Evolutionary conservation across 352 stramenopile species (phyloP).

Genomic region (Hyphochytrium catenoides): DNA sequence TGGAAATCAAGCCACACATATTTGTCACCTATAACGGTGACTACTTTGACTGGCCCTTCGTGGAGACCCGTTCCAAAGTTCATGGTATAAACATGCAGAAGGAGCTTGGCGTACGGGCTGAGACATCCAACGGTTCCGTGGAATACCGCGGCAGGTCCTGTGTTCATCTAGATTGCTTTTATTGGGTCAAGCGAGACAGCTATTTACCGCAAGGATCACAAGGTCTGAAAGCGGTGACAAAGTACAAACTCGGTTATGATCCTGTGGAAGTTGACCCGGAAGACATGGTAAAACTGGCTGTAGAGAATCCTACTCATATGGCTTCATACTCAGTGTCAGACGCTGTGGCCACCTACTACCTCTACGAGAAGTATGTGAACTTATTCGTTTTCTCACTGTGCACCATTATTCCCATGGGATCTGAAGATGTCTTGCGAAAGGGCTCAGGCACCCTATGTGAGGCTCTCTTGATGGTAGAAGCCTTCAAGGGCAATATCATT

Average conservation of each 20-base stretch:
- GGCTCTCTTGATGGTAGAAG: conserved; percentile 94
- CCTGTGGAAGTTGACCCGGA: conserved; percentile 92
- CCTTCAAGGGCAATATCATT: conserved; percentile 81
- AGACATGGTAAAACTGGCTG: conserved; percentile 90
- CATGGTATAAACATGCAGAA: conserved; percentile 71
- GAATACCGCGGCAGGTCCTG: conserved; percentile 74
- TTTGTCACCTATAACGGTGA: conserved; percentile 99
- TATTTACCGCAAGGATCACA: conserved; percentile 95
- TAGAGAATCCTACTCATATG: conserved; percentile 87
- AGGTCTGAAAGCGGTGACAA: conserved; percentile 96
- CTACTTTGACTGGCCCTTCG: conserved; percentile 98
- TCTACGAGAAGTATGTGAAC: conserved; percentile 99
- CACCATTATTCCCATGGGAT: conserved; percentile 93
- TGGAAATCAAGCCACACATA: conserved; percentile 83
- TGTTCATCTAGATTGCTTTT: conserved; percentile 95
- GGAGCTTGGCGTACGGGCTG: conserved; percentile 52
- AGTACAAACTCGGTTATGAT: conserved; percentile 97
- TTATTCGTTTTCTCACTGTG: conserved; percentile 98
- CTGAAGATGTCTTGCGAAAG: conserved; percentile 93
- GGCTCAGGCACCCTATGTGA: conserved; percentile 93
- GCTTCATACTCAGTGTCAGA: conserved; percentile 98
- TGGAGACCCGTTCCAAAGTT: conserved; percentile 70
- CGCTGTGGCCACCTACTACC: conserved; percentile 97
- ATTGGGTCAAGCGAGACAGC: conserved; percentile 97
- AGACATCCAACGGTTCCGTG: conserved; percentile 12